phyloP scores from a whole-genome alignment of 805 yeast species.

The Yarrowia yakushimensis region DNA sequence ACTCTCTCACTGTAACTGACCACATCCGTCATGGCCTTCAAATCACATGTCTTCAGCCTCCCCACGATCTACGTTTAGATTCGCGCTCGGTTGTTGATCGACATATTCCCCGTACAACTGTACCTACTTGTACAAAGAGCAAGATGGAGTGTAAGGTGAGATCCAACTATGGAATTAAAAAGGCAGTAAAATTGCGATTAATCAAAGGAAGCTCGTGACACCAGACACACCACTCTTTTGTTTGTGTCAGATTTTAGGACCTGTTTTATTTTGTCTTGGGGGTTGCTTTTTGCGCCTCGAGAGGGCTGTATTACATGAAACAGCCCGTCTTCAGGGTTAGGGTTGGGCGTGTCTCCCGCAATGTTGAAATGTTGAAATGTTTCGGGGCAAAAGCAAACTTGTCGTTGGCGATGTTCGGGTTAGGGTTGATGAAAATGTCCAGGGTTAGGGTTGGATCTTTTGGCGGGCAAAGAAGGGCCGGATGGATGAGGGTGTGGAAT shows the following conservation, averaged over 20 bases:
- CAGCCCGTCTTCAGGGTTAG: background rate
- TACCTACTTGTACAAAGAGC: too few species aligned
- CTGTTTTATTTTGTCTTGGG: background rate
- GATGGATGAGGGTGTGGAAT: too few species aligned
- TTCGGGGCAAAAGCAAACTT: too few species aligned
- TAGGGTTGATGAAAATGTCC: background rate
- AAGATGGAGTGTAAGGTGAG: too few species aligned
- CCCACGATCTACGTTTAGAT: conserved; percentile 2
- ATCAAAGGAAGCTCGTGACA: too few species aligned
- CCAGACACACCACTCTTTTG: too few species aligned
- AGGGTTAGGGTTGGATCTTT: background rate
- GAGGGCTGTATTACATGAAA: background rate
- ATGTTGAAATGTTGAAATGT: too few species aligned
- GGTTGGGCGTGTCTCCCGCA: too few species aligned
- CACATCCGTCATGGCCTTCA: background rate
- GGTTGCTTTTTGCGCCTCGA: background rate
- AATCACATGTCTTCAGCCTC: background rate
- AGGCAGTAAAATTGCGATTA: too few species aligned
- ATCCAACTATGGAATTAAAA: too few species aligned
- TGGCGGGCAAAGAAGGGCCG: too few species aligned
- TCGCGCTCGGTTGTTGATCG: background rate
- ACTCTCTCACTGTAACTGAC: background rate
- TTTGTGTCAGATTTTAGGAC: too few species aligned
- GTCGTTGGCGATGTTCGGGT: background rate
- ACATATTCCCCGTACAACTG: background rate